Conservation (phyloP, 345 rosid species). For the Linum lewisii region DNA sequence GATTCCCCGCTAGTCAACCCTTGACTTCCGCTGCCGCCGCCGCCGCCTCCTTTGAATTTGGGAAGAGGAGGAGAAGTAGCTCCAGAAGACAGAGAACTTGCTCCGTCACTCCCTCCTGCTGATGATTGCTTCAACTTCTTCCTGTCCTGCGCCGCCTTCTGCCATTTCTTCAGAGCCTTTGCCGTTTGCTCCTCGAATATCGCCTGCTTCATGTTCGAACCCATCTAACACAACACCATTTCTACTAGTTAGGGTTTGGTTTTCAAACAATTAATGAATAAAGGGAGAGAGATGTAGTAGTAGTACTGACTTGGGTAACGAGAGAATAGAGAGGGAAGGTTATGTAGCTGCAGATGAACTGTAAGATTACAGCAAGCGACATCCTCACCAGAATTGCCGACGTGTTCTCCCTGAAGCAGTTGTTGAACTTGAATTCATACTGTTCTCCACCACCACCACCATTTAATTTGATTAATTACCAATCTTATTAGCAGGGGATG, state of each 20-base stretch:
- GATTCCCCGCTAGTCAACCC: constrained; percentile 19
- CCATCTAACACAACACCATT: constrained; percentile 27
- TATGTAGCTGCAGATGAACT: constrained; percentile 44
- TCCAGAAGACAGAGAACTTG: neutral
- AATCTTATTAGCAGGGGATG: no score
- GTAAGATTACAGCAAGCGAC: constrained; percentile 28
- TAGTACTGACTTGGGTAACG: constrained; percentile 42
- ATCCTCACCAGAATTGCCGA: constrained; percentile 20
- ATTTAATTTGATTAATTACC: no score
- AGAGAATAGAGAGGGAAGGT: constrained; percentile 50
- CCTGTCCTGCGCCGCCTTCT: constrained; percentile 30
- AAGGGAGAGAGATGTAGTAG: neutral
- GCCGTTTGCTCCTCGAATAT: constrained; percentile 55
- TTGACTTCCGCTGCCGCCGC: neutral
- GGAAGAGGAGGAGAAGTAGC: neutral
- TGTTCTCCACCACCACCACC: constrained; percentile 15
- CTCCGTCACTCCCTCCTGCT: constrained; percentile 8
- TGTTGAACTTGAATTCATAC: constrained; percentile 28
- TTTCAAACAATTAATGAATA: neutral
- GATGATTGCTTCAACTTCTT: constrained; percentile 12
- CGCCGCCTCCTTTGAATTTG: neutral
- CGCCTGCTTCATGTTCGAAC: constrained; percentile 49
- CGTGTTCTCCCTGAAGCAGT: constrained; percentile 39
- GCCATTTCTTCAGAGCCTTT: constrained; percentile 41
- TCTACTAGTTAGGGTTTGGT: neutral